phyloP scores from a whole-genome alignment of 1,284 basidiomycete species.

The Cryptococcus jaspeensis region DNA sequence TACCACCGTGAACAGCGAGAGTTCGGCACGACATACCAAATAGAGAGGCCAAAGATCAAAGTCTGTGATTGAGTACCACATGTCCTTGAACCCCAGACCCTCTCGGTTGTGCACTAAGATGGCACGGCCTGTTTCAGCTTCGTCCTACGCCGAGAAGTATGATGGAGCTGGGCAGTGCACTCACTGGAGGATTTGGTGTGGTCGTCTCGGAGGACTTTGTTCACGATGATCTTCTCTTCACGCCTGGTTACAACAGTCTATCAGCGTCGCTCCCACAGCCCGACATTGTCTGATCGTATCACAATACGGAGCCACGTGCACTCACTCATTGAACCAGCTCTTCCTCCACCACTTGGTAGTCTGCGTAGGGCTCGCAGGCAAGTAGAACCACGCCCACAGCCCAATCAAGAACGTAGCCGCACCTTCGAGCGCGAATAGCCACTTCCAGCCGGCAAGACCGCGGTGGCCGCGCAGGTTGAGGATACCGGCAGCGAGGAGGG shows the following conservation, averaged over 20 bases:
- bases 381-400: constrained; percentile 38
- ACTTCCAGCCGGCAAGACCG: constrained; percentile 26
- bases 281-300: too few relatives aligned
- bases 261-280: too few relatives aligned
- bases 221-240: constrained; percentile 54
- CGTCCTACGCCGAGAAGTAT: too few relatives aligned
- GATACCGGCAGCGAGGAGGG: constrained; percentile 44
- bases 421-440: constrained; percentile 26
- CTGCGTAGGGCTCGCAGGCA: constrained; percentile 47
- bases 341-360: constrained; percentile 38
- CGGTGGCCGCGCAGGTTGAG: constrained; percentile 39
- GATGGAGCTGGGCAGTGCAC: too few relatives aligned
- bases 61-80: constrained; percentile 58
- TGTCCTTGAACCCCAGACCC: constrained; percentile 35
- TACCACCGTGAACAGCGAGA: constrained; percentile 50
- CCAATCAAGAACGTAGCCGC: constrained; percentile 29
- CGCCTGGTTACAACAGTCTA: constrained; percentile 14
- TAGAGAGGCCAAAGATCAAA: constrained; percentile 59
- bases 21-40: constrained; percentile 33
- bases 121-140: too few relatives aligned
- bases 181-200: constrained; percentile 42
- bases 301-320: not conserved
- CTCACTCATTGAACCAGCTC: constrained; percentile 51
- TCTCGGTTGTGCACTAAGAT: constrained; percentile 53
- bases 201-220: constrained; percentile 53